phyloP scores from a whole-genome alignment of 2,329 filamentous ascomycete species.

The Epichloe glyceriae region DNA sequence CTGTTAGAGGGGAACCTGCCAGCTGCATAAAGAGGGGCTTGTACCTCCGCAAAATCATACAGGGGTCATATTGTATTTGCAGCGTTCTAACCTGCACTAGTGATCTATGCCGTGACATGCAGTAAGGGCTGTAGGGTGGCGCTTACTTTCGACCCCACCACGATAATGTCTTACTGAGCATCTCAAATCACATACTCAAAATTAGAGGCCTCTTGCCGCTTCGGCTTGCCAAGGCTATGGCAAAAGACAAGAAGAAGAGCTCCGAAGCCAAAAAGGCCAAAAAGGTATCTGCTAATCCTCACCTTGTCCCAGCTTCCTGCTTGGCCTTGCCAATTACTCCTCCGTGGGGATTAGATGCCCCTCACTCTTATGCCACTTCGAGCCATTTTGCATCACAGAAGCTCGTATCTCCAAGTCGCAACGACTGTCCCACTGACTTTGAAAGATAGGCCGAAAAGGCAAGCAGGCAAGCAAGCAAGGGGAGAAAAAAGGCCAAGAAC shows the following conservation, averaged over 20 bases:
- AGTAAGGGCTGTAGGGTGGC: no score
- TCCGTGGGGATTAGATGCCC: background rate
- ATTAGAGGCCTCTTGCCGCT: no score
- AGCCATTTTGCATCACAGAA: background rate
- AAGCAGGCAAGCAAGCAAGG: slow-evolving; percentile 73
- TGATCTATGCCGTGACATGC: no score
- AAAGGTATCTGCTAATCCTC: slow-evolving; percentile 20
- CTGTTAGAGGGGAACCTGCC: no score
- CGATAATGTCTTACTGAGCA: no score
- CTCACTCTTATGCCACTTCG: background rate
- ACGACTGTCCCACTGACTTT: background rate
- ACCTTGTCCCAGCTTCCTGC: slow-evolving; percentile 1
- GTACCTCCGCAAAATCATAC: no score
- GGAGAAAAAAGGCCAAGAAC: slow-evolving; percentile 70
- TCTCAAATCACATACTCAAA: no score
- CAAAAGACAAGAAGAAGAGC: slow-evolving; percentile 39
- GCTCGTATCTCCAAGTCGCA: background rate
- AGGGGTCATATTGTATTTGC: no score
- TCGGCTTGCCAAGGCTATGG: slow-evolving; percentile 21
- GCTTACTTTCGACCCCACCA: no score
- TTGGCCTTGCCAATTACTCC: slow-evolving; percentile 1
- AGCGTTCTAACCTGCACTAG: no score
- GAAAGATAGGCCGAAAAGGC: slow-evolving; percentile 44
- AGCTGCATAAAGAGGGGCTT: no score
- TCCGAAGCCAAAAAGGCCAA: slow-evolving; percentile 38